Evolutionary conservation across 371 early-diverging fungal genomes (phyloP).

Genomic region (Apophysomyces elegans): DNA sequence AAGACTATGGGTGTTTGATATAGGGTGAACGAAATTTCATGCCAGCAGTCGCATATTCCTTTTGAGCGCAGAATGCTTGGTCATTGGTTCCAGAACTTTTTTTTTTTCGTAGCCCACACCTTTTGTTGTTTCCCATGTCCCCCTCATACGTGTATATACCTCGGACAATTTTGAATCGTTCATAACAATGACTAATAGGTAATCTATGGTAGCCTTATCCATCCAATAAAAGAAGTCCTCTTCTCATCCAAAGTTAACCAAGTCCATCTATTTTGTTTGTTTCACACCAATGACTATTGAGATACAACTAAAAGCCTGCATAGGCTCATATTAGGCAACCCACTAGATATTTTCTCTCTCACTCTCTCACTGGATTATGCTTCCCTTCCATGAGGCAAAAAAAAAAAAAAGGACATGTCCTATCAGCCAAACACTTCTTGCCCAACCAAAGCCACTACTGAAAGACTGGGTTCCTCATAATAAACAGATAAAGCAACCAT

Average conservation of each 20-base stretch:
- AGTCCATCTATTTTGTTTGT: neutral
- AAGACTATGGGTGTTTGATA: neutral
- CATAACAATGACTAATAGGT: neutral
- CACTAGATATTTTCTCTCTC: too few relatives aligned
- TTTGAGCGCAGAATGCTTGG: neutral
- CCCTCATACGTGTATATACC: neutral
- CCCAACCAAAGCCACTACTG: too few relatives aligned
- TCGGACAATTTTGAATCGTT: conserved; percentile 3
- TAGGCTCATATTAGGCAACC: too few relatives aligned
- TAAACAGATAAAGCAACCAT: too few relatives aligned
- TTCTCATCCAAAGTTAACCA: too few relatives aligned
- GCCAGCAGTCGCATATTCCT: neutral
- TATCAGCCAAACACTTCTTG: too few relatives aligned
- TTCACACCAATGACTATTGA: neutral
- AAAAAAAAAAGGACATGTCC: too few relatives aligned
- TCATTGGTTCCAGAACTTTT: neutral
- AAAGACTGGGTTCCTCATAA: too few relatives aligned
- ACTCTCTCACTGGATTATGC: too few relatives aligned
- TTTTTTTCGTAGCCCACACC: neutral
- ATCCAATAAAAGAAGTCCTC: neutral
- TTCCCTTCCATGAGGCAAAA: too few relatives aligned
- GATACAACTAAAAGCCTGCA: too few relatives aligned
- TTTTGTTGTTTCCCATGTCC: neutral
- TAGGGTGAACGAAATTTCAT: conserved; percentile 1
- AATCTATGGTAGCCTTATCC: neutral